These are phyloP conservation scores for Plasmopara muralis DNA, from an alignment of 352 stramenopile genomes.

Conservation along the genomic window DNA sequence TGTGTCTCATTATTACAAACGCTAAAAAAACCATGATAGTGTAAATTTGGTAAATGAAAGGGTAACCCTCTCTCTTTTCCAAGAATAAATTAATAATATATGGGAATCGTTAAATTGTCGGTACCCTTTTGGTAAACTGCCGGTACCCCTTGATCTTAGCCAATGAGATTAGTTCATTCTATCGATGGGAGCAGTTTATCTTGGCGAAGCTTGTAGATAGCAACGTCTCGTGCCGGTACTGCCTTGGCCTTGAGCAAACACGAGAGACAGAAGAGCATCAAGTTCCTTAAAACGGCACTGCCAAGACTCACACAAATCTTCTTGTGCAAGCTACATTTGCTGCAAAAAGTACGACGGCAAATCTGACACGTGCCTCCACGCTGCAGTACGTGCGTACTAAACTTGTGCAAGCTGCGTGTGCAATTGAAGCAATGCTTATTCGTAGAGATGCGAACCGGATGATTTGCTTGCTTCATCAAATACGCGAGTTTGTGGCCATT, in stretches of 20 bases:
- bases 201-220: constrained; percentile 16
- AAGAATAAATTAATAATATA: too few relatives aligned
- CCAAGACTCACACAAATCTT: constrained; percentile 30
- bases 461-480: constrained; percentile 28
- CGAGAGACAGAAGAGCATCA: constrained; percentile 34
- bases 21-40: too few relatives aligned
- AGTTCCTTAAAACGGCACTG: constrained; percentile 23
- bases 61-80: too few relatives aligned
- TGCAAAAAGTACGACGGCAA: constrained; percentile 30
- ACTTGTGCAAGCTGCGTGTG: constrained; percentile 25
- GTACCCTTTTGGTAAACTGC: too few relatives aligned
- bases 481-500: constrained; percentile 35
- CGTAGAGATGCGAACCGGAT: constrained; percentile 15
- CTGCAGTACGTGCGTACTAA: constrained; percentile 26
- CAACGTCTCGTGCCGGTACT: constrained; percentile 19
- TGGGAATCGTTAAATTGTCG: too few relatives aligned
- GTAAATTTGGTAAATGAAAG: too few relatives aligned
- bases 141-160: too few relatives aligned
- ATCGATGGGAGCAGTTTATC: too few relatives aligned
- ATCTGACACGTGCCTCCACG: constrained; percentile 28
- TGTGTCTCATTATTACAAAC: too few relatives aligned
- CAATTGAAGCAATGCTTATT: constrained; percentile 29
- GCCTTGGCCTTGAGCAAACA: constrained; percentile 41
- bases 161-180: too few relatives aligned
- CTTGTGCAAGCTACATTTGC: constrained; percentile 34